Percentiles rank a stretch among this genome's conserved stretches.
These are phyloP conservation scores for Penicillium roqueforti DNA, from an alignment of 495 filamentous ascomycete genomes.

Conservation along the genomic window DNA sequence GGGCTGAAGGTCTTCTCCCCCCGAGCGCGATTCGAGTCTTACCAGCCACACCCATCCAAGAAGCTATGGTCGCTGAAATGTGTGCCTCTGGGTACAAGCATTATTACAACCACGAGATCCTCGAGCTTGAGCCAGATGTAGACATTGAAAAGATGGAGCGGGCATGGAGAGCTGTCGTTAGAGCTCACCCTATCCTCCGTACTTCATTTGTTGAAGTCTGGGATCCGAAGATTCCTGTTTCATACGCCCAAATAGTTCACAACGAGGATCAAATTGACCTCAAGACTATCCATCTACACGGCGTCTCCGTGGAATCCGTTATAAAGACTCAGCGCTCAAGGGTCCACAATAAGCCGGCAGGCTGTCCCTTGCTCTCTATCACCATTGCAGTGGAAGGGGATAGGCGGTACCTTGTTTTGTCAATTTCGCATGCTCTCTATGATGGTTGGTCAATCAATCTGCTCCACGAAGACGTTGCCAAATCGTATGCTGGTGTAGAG, in stretches of 20 bases:
- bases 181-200: conserved; percentile 60
- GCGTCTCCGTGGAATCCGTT: conserved; percentile 16
- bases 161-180: conserved; percentile 58
- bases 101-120: conserved; percentile 79
- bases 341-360: conserved; percentile 5
- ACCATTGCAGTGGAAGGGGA: conserved; percentile 18
- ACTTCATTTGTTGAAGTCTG: conserved; percentile 64
- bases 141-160: conserved; percentile 50
- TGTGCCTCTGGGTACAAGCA: conserved; percentile 58
- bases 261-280: conserved; percentile 20
- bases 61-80: conserved; percentile 81
- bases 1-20: conserved; percentile 22
- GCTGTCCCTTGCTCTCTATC: conserved; percentile 18
- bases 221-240: conserved; percentile 45
- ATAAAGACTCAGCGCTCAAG: conserved; percentile 25
- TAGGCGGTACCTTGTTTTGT: conserved; percentile 26
- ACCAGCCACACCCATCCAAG: conserved; percentile 74
- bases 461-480: conserved; percentile 56
- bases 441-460: conserved; percentile 76
- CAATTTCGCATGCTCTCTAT: conserved; percentile 80
- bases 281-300: conserved; percentile 18
- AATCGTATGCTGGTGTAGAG: conserved; percentile 26
- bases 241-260: conserved; percentile 65
- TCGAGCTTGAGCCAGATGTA: conserved; percentile 50
- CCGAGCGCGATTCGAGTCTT: conserved; percentile 49